Percentiles rank a stretch among this genome's conserved stretches.
Evolutionary conservation across 331 rosid genomes (phyloP).

Genomic region (Malus hybrid): DNA sequence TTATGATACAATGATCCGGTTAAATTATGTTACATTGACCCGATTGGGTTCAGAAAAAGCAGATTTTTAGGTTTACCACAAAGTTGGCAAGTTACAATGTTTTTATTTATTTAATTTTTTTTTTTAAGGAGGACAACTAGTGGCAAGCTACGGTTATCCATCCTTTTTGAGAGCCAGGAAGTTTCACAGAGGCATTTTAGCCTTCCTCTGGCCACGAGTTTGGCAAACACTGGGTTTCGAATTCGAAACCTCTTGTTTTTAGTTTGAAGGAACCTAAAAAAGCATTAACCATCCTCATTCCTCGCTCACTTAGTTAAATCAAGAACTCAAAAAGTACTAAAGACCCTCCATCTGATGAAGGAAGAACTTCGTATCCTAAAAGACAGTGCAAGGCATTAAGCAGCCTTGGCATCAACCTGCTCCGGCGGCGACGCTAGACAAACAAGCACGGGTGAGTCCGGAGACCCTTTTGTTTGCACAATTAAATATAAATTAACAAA

Average conservation of each 20-base stretch:
- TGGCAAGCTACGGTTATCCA: too few species aligned
- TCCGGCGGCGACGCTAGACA: background rate
- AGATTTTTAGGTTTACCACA: background rate
- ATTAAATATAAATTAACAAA: too few species aligned
- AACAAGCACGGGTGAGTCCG: background rate
- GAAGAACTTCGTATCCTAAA: background rate
- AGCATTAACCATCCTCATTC: background rate
- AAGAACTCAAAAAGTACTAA: too few species aligned
- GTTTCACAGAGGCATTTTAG: too few species aligned
- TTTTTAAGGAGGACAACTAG: rapidly evolving
- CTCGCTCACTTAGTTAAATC: too few species aligned
- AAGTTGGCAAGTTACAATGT: too few species aligned
- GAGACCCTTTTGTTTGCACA: background rate
- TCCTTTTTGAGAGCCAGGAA: rapidly evolving
- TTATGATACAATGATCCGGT: background rate
- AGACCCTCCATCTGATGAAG: too few species aligned
- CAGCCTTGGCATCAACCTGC: background rate
- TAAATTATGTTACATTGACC: too few species aligned
- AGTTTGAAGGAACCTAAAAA: too few species aligned
- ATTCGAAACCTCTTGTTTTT: too few species aligned
- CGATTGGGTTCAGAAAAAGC: background rate
- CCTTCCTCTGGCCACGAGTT: rapidly evolving
- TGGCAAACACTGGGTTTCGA: too few species aligned
- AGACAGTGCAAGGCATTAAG: background rate
- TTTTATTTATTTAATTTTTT: too few species aligned